Conservation (phyloP, 495 filamentous ascomycete species). For the Astrothelium macrocarpum region DNA sequence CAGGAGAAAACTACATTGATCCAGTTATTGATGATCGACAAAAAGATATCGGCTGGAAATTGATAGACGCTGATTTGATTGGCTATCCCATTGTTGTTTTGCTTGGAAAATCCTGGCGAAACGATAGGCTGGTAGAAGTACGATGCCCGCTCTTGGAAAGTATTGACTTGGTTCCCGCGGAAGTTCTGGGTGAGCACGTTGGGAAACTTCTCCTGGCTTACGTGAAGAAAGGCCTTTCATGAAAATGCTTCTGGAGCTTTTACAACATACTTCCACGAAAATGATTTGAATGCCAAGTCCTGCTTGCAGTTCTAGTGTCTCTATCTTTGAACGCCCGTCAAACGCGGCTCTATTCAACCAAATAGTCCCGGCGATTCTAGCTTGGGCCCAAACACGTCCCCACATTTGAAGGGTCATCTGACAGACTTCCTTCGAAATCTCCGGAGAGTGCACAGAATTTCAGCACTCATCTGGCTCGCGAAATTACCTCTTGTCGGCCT, state of each 20-base stretch:
- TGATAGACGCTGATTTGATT: constrained; percentile 78
- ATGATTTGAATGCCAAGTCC: too few species aligned
- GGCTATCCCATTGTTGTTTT: constrained; percentile 78
- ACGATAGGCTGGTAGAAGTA: constrained; percentile 56
- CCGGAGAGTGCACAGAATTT: too few species aligned
- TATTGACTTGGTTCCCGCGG: constrained; percentile 4
- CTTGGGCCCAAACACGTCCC: too few species aligned
- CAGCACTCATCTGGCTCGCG: not conserved
- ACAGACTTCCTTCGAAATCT: too few species aligned
- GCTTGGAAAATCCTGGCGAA: constrained; percentile 65
- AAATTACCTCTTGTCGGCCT: not conserved
- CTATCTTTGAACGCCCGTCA: too few species aligned
- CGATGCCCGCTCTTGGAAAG: constrained; percentile 58
- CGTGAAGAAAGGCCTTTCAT: not conserved
- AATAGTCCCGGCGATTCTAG: too few species aligned
- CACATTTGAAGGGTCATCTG: too few species aligned
- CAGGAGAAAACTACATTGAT: constrained; percentile 35
- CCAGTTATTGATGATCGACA: constrained; percentile 69
- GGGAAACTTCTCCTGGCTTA: not conserved
- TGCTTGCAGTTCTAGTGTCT: too few species aligned
- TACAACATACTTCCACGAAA: not conserved
- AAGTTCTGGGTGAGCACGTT: not conserved
- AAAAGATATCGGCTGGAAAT: constrained; percentile 65
- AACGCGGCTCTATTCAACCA: too few species aligned
- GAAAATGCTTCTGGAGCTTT: not conserved